Percentiles rank a stretch among this genome's conserved stretches.
Conservation (phyloP, 192 early-diverging fungal species). For the Pilaira anomala region DNA sequence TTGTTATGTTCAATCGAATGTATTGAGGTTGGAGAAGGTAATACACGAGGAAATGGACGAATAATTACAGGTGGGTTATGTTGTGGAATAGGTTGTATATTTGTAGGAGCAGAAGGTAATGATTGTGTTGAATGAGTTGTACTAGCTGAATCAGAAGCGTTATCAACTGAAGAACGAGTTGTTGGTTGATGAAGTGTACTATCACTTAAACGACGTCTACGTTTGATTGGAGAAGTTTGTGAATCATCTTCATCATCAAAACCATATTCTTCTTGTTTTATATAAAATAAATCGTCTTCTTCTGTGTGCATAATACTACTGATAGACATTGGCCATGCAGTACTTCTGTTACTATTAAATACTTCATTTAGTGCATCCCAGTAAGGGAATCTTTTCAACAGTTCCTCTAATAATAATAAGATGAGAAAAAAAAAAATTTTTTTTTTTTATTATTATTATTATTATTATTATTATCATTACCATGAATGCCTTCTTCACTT, state of each 20-base stretch:
- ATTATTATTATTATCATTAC: conserved; percentile 18
- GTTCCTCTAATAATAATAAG: conserved; percentile 23
- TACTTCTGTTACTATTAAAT: conserved; percentile 19
- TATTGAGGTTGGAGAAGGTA: conserved; percentile 3
- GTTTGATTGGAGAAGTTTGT: conserved; percentile 7
- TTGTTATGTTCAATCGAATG: background rate
- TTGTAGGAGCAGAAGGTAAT: background rate
- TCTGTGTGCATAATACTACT: conserved; percentile 31
- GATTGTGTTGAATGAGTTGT: conserved; percentile 11
- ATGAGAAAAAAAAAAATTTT: background rate
- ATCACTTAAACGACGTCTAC: conserved; percentile 9
- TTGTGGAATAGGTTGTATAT: conserved; percentile 7
- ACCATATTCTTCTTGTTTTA: conserved; percentile 7
- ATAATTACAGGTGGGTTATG: conserved; percentile 17
- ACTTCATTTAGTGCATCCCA: conserved; percentile 30
- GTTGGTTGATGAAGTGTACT: background rate
- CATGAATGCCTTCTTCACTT: conserved; percentile 26
- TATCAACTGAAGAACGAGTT: background rate
- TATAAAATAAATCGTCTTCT: conserved; percentile 1
- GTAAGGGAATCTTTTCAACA: conserved; percentile 31
- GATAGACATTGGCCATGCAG: conserved; percentile 33
- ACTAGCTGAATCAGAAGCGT: conserved; percentile 2
- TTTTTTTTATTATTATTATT: background rate
- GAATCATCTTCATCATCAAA: conserved; percentile 10
- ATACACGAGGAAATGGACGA: conserved; percentile 20